These are phyloP conservation scores for Ceratobasidium sp. DNA, from an alignment of 1,284 basidiomycete genomes.

Conservation along the genomic window DNA sequence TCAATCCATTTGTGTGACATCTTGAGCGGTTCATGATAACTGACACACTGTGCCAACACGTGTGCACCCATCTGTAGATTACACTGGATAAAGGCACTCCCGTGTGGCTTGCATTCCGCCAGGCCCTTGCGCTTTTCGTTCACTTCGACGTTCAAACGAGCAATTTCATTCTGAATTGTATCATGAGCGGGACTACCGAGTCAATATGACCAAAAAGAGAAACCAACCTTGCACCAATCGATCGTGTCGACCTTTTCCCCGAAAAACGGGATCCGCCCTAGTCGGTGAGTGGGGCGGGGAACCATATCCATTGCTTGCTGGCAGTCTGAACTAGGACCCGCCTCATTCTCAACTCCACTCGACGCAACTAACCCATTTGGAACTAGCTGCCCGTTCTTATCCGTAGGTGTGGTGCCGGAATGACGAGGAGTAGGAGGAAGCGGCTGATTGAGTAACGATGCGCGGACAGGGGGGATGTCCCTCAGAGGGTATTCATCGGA, in stretches of 20 bases:
- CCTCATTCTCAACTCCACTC: not conserved
- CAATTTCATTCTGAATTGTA: conserved; percentile 58
- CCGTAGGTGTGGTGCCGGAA: conserved; percentile 28
- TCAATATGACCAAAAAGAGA: no score
- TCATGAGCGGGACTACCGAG: no score
- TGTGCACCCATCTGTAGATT: conserved; percentile 94
- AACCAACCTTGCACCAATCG: conserved; percentile 69
- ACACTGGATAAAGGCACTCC: conserved; percentile 91
- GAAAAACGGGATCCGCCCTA: conserved; percentile 56
- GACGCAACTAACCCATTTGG: not conserved
- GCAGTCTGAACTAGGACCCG: not conserved
- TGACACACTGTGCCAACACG: conserved; percentile 73
- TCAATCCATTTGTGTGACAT: conserved; percentile 75
- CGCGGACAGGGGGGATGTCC: not conserved
- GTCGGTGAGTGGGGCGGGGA: conserved; percentile 78
- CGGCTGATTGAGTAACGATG: conserved; percentile 27
- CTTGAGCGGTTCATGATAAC: conserved; percentile 80
- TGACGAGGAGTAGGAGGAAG: conserved; percentile 34
- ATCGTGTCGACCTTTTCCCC: conserved; percentile 91
- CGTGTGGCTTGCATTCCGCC: conserved; percentile 46
- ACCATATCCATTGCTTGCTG: conserved; percentile 37
- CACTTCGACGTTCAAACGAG: conserved; percentile 56
- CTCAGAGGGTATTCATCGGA: conserved; percentile 17
- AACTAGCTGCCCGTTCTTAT: conserved; percentile 28
- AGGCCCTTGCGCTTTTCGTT: conserved; percentile 51